A percentile compares a stretch with the other conserved stretches of the same genome.
These are phyloP conservation scores for Naematelia aurantialba DNA, from an alignment of 768 basidiomycete genomes.

Conservation along the genomic window DNA sequence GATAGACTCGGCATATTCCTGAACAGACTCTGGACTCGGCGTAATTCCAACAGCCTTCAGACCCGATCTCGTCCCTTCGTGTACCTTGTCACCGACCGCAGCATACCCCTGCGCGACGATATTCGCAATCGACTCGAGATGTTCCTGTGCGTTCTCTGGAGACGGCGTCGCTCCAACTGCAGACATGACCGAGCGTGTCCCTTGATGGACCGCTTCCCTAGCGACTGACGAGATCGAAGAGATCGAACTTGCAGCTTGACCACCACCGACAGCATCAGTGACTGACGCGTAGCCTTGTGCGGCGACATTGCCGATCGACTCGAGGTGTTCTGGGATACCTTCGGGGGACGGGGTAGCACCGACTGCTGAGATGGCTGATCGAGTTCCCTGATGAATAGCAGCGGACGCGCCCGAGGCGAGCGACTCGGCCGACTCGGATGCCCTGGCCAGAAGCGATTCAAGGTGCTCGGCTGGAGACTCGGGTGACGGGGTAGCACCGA, in stretches of 20 bases:
- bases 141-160: constrained; percentile 29
- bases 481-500: constrained; percentile 32
- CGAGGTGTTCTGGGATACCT: constrained; percentile 23
- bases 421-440: constrained; percentile 2
- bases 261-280: constrained; percentile 8
- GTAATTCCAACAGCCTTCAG: constrained; percentile 31
- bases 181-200: constrained; percentile 29
- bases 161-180: constrained; percentile 41
- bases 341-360: constrained; percentile 38
- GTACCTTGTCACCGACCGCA: constrained; percentile 25
- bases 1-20: constrained; percentile 33
- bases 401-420: constrained; percentile 2
- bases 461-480: constrained; percentile 24
- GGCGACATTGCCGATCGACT: constrained; percentile 8
- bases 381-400: constrained; percentile 25
- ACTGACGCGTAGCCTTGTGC: constrained; percentile 10
- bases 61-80: constrained; percentile 36
- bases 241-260: not conserved
- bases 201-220: constrained; percentile 23
- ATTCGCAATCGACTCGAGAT: constrained; percentile 29
- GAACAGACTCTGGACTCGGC: constrained; percentile 29
- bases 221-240: constrained; percentile 21
- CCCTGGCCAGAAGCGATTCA: constrained; percentile 10
- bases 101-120: constrained; percentile 25
- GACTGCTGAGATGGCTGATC: constrained; percentile 28